Base-by-base conservation (phyloP, 2,329 filamentous ascomycete species). In the Diaporthe humulicola region DNA sequence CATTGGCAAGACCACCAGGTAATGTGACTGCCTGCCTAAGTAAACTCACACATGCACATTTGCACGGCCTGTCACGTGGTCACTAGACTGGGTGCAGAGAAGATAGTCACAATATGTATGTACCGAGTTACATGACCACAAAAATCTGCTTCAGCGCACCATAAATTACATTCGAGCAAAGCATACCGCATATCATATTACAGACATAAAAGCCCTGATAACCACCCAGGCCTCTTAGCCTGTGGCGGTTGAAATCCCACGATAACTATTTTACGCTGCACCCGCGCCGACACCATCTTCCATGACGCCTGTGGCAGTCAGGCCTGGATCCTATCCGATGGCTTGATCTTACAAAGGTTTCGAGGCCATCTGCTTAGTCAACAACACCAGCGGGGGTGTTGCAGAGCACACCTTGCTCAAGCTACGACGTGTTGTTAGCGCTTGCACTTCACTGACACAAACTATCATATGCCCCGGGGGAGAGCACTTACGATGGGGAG, bases 401-500 rank as follows among this genome's bases (percentile, higher is more conserved):
- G 80, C 83, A 82, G 64, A 85, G 75, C 58, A 85, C 56, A 19
- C 75, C 80, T 75, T 84, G 81, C 38, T 79, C 79, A 67, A 84
- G 78, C 80, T 81, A 42, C n/a, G 17, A 64, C 14, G 52, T 61
- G 5, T n/a, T 30, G 25, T 77, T 56, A 75, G 73, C 52, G 50
- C n/a, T n/a, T 45, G 40, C 45, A 30, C 14, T 17, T 3, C 71
- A 30, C 25, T 38, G 5, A 28, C 14, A 3, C 42, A 17, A 40
- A 30, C 40, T 10, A n/a, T 3, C 30, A 1, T 1, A 19, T 2
- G 19, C 8, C 4, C 8, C 4, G 1, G 48, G 28, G 19, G 2
- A 12, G 30, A 10, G 6, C 19, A 78, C 80, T 74, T 64, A 81
- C 80, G 78, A 91, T 85, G 10, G 89, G 89, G 25, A 91, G 77